Percentiles rank a stretch among this genome's conserved stretches.
These are phyloP conservation scores for Tuber indicum DNA, from an alignment of 495 filamentous ascomycete genomes.

Conservation along the genomic window DNA sequence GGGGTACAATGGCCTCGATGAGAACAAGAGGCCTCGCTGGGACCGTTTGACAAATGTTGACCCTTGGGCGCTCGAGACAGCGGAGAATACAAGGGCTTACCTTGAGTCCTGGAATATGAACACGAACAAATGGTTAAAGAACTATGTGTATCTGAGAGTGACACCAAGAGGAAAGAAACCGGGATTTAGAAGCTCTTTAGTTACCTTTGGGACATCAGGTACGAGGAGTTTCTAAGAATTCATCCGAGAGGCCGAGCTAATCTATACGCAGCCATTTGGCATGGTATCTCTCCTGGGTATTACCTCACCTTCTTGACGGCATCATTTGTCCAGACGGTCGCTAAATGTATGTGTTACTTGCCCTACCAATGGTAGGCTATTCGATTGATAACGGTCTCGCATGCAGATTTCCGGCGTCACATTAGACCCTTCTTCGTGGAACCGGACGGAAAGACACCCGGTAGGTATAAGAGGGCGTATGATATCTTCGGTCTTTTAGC, in stretches of 20 bases:
- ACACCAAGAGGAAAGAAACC: slow-evolving; percentile 95
- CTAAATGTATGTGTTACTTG: slow-evolving; percentile 64
- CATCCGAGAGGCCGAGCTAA: not conserved
- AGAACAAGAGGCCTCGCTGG: slow-evolving; percentile 76
- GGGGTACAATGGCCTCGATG: slow-evolving; percentile 88
- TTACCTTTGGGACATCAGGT: slow-evolving; percentile 70
- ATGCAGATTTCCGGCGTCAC: slow-evolving; percentile 73
- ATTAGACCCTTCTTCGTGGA: slow-evolving; percentile 90
- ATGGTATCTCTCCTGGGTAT: slow-evolving; percentile 96
- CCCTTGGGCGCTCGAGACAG: slow-evolving; percentile 72
- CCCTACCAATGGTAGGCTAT: not conserved
- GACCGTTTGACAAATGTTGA: slow-evolving; percentile 81
- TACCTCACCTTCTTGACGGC: slow-evolving; percentile 86
- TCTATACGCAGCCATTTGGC: slow-evolving; percentile 66
- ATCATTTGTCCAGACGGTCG: slow-evolving; percentile 81
- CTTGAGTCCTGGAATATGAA: slow-evolving; percentile 96
- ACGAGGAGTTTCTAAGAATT: not conserved
- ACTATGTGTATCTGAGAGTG: slow-evolving; percentile 91
- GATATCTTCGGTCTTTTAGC: slow-evolving; percentile 71
- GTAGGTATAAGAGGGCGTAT: slow-evolving; percentile 73
- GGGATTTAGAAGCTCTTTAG: slow-evolving; percentile 88
- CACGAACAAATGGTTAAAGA: slow-evolving; percentile 92
- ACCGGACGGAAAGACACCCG: slow-evolving; percentile 56
- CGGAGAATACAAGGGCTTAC: slow-evolving; percentile 84
- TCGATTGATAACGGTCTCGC: slow-evolving; percentile 3